Evolutionary conservation across 352 stramenopile genomes (phyloP).

Genomic region (Globisporangium polare): DNA sequence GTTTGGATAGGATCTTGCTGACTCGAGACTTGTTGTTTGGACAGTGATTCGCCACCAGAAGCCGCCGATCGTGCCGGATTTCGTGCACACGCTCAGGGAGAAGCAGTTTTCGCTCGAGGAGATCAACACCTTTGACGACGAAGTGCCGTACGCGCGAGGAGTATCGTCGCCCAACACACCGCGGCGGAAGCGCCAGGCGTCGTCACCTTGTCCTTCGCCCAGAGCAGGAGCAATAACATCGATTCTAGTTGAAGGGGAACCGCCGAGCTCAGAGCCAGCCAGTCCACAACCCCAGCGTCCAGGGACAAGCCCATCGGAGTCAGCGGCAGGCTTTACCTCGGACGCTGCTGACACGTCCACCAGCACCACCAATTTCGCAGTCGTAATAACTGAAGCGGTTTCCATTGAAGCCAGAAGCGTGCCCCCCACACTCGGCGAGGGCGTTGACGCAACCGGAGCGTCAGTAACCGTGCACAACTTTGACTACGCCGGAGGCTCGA

Average conservation of each 20-base stretch:
- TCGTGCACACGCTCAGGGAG: constrained; percentile 35
- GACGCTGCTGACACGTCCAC: not conserved
- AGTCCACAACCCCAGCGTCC: not conserved
- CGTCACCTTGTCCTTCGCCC: constrained; percentile 1
- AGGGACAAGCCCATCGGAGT: not conserved
- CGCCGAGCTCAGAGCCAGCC: not conserved
- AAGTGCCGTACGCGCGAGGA: constrained; percentile 32
- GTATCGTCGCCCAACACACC: constrained; percentile 18
- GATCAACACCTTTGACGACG: constrained; percentile 32
- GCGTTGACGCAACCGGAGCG: not conserved
- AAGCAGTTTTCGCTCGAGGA: constrained; percentile 19
- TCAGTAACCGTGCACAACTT: constrained; percentile 9
- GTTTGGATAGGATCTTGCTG: not conserved
- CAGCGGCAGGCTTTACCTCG: not conserved
- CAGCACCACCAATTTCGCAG: not conserved
- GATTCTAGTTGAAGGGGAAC: not conserved
- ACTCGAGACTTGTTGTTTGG: not conserved
- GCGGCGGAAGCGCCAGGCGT: constrained; percentile 1
- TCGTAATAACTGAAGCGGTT: not conserved
- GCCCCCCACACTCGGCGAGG: not conserved
- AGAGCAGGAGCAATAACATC: not conserved
- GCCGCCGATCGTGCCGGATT: constrained; percentile 33
- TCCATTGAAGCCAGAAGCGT: not conserved
- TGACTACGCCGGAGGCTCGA: constrained; percentile 15
- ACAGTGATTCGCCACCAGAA: constrained; percentile 45